Conservation (phyloP, 768 basidiomycete species). For the Hygrophorus pudorinus region DNA sequence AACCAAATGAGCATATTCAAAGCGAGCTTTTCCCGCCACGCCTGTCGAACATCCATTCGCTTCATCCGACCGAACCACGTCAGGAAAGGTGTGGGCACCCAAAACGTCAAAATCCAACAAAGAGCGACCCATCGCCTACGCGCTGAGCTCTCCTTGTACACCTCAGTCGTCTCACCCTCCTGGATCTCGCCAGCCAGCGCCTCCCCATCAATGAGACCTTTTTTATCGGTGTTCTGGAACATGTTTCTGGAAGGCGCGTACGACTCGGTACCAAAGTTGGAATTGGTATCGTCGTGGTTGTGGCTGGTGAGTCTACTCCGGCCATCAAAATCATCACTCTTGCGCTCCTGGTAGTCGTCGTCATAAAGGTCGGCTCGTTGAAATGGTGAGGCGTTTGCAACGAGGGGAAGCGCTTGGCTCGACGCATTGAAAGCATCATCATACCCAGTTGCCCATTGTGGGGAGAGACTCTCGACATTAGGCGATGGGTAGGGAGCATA, state of each 20-base stretch:
- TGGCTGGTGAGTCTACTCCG: constrained; percentile 70
- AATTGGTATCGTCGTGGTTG: constrained; percentile 58
- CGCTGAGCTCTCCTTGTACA: constrained; percentile 72
- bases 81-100: constrained; percentile 70
- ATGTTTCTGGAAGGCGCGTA: constrained; percentile 94
- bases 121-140: constrained; percentile 81
- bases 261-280: constrained; percentile 83
- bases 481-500: constrained; percentile 70
- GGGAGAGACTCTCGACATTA: constrained; percentile 30
- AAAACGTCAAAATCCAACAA: constrained; percentile 87
- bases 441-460: constrained; percentile 30
- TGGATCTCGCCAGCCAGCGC: constrained; percentile 74
- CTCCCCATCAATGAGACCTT: constrained; percentile 70
- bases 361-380: constrained; percentile 67
- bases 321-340: constrained; percentile 74
- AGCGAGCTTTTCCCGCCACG: constrained; percentile 95
- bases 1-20: constrained; percentile 97
- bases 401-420: constrained; percentile 71
- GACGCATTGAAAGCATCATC: constrained; percentile 51
- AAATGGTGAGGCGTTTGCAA: constrained; percentile 74
- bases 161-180: constrained; percentile 83
- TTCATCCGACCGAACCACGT: constrained; percentile 83
- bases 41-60: constrained; percentile 85
- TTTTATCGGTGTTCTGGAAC: constrained; percentile 81
- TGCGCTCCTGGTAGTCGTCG: constrained; percentile 71